Percentiles rank a stretch among this genome's conserved stretches.
phyloP scores from a whole-genome alignment of 2,329 filamentous ascomycete species.

The Metarhizium robertsii region DNA sequence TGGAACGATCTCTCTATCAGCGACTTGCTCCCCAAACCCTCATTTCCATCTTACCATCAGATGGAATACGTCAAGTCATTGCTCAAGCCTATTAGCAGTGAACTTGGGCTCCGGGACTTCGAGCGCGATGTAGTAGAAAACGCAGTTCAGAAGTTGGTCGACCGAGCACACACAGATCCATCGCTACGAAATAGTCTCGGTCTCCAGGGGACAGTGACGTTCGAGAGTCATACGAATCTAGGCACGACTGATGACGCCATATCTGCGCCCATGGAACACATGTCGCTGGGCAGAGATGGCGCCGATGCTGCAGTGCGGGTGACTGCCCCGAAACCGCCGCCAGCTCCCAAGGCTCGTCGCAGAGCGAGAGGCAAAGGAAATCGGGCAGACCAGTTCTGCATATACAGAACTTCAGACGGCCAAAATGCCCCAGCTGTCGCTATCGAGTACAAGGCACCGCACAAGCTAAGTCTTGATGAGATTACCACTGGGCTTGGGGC shows the following conservation, averaged over 20 bases:
- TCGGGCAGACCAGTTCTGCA: slow-evolving; percentile 23
- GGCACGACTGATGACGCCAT: slow-evolving; percentile 13
- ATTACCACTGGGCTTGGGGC: slow-evolving; percentile 21
- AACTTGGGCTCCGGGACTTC: slow-evolving; percentile 23
- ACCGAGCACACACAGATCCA: slow-evolving; percentile 17
- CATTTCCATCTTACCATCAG: slow-evolving; percentile 23
- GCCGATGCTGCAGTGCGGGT: not conserved
- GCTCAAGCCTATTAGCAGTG: slow-evolving; percentile 23
- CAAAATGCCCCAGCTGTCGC: slow-evolving; percentile 9
- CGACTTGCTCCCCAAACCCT: slow-evolving; percentile 16
- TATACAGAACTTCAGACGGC: slow-evolving; percentile 8
- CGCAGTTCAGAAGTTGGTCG: slow-evolving; percentile 23
- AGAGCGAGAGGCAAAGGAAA: slow-evolving; percentile 18
- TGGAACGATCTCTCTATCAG: slow-evolving; percentile 19
- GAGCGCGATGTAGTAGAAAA: slow-evolving; percentile 26
- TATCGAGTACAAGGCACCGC: slow-evolving; percentile 29
- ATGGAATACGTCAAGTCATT: slow-evolving; percentile 22
- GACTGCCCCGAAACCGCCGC: not conserved
- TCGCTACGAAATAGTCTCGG: slow-evolving; percentile 18
- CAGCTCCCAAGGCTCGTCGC: slow-evolving; percentile 1
- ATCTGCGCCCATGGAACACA: slow-evolving; percentile 15
- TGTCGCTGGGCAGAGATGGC: slow-evolving; percentile 9
- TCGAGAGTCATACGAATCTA: slow-evolving; percentile 27
- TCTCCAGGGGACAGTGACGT: slow-evolving; percentile 23
- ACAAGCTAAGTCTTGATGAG: slow-evolving; percentile 25